phyloP scores from a whole-genome alignment of 176 grass and related monocot species.

The Musa beccarii region DNA sequence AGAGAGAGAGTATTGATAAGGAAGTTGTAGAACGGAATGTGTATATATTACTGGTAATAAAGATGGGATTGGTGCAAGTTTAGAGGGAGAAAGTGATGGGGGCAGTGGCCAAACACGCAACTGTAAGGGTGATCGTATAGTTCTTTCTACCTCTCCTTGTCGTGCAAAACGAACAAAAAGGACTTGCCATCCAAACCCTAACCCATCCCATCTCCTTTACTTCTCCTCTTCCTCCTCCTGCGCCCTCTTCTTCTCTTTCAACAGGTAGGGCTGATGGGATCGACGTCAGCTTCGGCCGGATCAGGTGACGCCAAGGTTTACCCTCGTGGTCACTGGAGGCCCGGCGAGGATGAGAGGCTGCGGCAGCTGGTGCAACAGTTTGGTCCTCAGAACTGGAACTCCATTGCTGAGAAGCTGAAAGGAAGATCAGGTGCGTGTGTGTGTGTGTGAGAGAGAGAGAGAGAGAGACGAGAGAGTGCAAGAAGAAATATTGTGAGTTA shows the following conservation, averaged over 20 bases:
- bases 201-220: slow-evolving; percentile 1
- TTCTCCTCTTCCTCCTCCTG: neutral
- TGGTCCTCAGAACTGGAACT: slow-evolving; percentile 96
- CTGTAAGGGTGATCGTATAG: neutral
- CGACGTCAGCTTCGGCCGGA: slow-evolving; percentile 42
- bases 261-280: slow-evolving; percentile 15
- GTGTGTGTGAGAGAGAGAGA: no score
- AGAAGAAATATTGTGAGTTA: no score
- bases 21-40: neutral
- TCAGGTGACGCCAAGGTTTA: slow-evolving; percentile 52
- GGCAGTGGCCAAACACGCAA: neutral
- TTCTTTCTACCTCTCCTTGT: slow-evolving; percentile 20
- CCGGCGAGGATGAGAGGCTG: slow-evolving; percentile 75
- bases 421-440: slow-evolving; percentile 69
- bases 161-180: slow-evolving; percentile 67
- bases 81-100: neutral
- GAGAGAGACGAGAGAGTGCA: no score
- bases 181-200: slow-evolving; percentile 69
- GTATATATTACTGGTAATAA: no score
- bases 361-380: slow-evolving; percentile 63
- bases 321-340: slow-evolving; percentile 76
- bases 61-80: no score
- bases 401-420: slow-evolving; percentile 85
- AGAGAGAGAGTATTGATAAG: neutral
- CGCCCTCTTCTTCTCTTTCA: slow-evolving; percentile 3